A percentile compares a stretch with the other conserved stretches of the same genome.
These are phyloP conservation scores for Holtermannia corniformis DNA, from an alignment of 768 basidiomycete genomes.

Conservation along the genomic window DNA sequence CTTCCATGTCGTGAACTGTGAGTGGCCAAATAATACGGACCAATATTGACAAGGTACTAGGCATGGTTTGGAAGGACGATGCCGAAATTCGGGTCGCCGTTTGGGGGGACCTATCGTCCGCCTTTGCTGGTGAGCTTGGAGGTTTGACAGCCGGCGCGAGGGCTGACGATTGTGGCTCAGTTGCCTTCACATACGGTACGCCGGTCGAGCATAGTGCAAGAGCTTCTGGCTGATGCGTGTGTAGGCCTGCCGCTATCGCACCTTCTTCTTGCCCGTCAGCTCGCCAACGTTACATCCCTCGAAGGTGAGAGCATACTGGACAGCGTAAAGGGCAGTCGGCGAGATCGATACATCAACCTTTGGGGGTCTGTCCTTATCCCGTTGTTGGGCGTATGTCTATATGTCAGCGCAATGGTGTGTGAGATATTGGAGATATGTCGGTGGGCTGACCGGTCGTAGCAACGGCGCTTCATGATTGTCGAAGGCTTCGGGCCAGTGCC, in stretches of 20 bases:
- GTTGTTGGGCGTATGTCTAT: background rate
- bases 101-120: conserved; percentile 30
- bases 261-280: conserved; percentile 34
- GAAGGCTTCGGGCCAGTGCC: conserved; percentile 30
- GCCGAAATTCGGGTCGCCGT: conserved; percentile 20
- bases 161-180: no score
- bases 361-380: no score
- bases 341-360: background rate
- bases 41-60: conserved; percentile 15
- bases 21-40: conserved; percentile 10
- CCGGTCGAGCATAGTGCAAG: no score
- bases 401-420: background rate
- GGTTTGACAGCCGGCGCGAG: background rate
- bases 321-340: no score
- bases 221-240: conserved; percentile 33
- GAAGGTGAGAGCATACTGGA: background rate
- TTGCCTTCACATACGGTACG: no score
- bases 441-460: background rate
- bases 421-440: background rate
- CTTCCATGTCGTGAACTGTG: conserved; percentile 32
- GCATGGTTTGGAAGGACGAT: conserved; percentile 26
- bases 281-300: conserved; percentile 11
- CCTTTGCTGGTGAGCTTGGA: conserved; percentile 15
- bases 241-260: conserved; percentile 34
- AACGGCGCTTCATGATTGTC: conserved; percentile 30